Conservation (phyloP, 2,329 filamentous ascomycete species). For the Colletotrichum higginsianum region DNA sequence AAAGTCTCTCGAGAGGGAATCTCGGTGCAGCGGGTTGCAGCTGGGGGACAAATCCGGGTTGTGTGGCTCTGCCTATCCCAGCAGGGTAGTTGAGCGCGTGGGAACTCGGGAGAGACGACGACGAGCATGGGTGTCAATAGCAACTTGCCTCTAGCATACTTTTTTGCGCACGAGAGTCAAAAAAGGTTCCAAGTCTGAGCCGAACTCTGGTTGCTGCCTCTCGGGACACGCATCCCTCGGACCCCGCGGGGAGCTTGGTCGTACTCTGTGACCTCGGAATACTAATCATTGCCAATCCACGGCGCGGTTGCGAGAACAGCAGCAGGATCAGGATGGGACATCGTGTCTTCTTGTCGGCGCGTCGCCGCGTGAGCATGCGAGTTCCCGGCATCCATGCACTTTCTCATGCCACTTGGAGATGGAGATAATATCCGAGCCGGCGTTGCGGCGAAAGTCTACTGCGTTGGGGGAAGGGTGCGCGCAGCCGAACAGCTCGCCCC, state of each 20-base stretch:
- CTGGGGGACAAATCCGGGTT: background rate
- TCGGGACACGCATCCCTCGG: background rate
- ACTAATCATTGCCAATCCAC: background rate
- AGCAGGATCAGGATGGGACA: background rate
- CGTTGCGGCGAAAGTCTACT: background rate
- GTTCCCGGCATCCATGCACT: background rate
- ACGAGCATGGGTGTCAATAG: no score
- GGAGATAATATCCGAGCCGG: background rate
- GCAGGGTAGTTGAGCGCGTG: background rate
- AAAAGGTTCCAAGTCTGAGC: background rate
- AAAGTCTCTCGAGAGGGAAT: background rate
- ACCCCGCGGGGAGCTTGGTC: background rate
- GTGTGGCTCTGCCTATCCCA: background rate
- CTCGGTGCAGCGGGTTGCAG: background rate
- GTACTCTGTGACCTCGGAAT: background rate
- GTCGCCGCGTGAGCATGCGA: background rate
- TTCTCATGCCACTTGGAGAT: no score
- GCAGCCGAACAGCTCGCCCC: background rate
- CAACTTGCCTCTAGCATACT: conserved; percentile 1
- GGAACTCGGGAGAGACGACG: background rate
- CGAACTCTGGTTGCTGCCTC: background rate
- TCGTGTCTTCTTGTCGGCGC: background rate
- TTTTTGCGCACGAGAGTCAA: conserved; percentile 15
- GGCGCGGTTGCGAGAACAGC: background rate
- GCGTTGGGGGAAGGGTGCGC: background rate